These are phyloP conservation scores for Westerdykella ornata DNA, from an alignment of 2,329 filamentous ascomycete genomes.

Conservation along the genomic window DNA sequence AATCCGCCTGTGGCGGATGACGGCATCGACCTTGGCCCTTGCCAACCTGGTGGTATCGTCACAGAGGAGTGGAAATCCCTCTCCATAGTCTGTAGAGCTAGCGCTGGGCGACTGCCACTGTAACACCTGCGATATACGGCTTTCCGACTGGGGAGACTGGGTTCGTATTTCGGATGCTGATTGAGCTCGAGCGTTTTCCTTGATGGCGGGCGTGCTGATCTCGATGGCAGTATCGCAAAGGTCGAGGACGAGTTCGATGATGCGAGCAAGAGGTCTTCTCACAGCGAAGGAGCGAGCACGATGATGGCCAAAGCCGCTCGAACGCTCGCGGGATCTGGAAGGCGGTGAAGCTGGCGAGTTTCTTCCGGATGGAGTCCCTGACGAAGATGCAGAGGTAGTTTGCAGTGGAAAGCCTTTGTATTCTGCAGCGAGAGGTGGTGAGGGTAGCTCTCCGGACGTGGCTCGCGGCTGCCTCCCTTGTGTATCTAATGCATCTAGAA, in stretches of 20 bases:
- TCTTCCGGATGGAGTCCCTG: slow-evolving; percentile 63
- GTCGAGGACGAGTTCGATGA: slow-evolving; percentile 90
- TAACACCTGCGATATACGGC: slow-evolving; percentile 83
- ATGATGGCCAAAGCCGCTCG: slow-evolving; percentile 66
- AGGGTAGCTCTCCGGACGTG: slow-evolving; percentile 45
- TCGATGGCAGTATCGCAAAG: slow-evolving; percentile 93
- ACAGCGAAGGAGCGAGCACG: slow-evolving; percentile 86
- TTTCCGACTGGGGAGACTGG: slow-evolving; percentile 92
- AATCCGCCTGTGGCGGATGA: slow-evolving; percentile 83
- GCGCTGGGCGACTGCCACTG: slow-evolving; percentile 95
- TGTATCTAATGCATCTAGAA: slow-evolving; percentile 84
- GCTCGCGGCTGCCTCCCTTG: slow-evolving; percentile 57
- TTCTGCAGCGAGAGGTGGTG: slow-evolving; percentile 56
- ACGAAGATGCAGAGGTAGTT: slow-evolving; percentile 58
- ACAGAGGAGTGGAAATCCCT: slow-evolving; percentile 80
- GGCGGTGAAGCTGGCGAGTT: slow-evolving; percentile 61
- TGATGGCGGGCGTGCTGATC: slow-evolving; percentile 88
- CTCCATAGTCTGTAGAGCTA: slow-evolving; percentile 87
- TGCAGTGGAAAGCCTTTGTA: slow-evolving; percentile 87
- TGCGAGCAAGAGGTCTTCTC: slow-evolving; percentile 79
- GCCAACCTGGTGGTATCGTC: slow-evolving; percentile 81
- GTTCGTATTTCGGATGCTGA: slow-evolving; percentile 73
- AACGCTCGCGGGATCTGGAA: slow-evolving; percentile 62
- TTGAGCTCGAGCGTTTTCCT: slow-evolving; percentile 62
- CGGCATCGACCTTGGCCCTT: slow-evolving; percentile 83